Evolutionary conservation across 441 rosid genomes (phyloP).

Genomic region (Erysimum cheiri): DNA sequence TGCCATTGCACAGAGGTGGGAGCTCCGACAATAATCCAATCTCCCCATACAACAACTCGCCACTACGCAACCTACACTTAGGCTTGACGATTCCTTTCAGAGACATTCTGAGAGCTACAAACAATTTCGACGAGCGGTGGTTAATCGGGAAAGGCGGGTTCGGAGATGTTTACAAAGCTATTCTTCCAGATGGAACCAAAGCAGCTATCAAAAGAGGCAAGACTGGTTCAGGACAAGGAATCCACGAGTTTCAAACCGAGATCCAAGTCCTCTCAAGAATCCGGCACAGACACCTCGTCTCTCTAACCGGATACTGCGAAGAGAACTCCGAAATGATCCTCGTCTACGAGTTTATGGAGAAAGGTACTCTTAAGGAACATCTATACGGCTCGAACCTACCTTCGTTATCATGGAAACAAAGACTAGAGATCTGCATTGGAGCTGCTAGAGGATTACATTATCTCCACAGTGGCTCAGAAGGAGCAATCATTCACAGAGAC

Average conservation of each 20-base stretch:
- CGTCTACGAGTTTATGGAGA: constrained; percentile 47
- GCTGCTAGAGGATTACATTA: constrained; percentile 43
- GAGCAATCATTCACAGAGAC: constrained; percentile 50
- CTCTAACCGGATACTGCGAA: constrained; percentile 41
- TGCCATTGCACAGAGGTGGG: constrained; percentile 35
- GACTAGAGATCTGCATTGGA: constrained; percentile 46
- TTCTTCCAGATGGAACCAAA: constrained; percentile 30
- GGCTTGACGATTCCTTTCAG: constrained; percentile 37
- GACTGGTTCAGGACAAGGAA: constrained; percentile 36
- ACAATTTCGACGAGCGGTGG: constrained; percentile 32
- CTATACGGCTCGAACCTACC: constrained; percentile 33
- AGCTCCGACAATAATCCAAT: constrained; percentile 31
- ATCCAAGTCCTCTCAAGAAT: constrained; percentile 42
- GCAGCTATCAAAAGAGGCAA: constrained; percentile 43
- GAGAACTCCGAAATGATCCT: constrained; percentile 43
- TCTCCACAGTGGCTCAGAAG: constrained; percentile 43
- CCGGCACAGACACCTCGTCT: constrained; percentile 37
- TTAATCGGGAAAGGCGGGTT: constrained; percentile 43
- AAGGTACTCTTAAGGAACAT: constrained; percentile 44
- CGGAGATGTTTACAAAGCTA: constrained; percentile 43
- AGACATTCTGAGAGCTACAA: constrained; percentile 35
- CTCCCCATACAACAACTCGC: constrained; percentile 18
- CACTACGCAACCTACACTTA: constrained; percentile 34
- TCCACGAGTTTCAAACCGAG: constrained; percentile 41
- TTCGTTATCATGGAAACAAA: constrained; percentile 38